phyloP scores from a whole-genome alignment of 164 flowering plant species.

The Euptelea pleiosperma region DNA sequence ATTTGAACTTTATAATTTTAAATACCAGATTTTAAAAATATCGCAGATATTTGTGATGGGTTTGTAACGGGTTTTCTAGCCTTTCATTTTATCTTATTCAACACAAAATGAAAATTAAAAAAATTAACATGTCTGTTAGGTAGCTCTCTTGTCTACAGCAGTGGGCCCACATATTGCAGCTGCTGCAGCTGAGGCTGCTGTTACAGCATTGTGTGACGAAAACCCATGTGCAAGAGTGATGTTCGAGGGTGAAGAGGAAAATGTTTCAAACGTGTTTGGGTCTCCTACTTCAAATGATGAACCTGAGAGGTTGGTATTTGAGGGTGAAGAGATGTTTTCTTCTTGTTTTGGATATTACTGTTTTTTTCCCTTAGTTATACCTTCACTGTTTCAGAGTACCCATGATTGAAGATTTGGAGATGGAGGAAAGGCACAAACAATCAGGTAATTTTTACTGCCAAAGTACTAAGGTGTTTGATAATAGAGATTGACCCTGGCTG shows the following conservation, averaged over 20 bases:
- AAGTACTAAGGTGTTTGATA: too few species aligned
- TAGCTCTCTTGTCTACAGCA: slow-evolving; percentile 53
- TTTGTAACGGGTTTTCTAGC: not conserved
- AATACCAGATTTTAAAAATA: too few species aligned
- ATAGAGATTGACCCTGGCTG: too few species aligned
- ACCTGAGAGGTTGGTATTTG: slow-evolving; percentile 37
- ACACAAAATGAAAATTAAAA: not conserved
- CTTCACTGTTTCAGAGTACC: slow-evolving; percentile 31
- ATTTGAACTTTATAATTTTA: too few species aligned
- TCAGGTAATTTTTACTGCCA: slow-evolving; percentile 34
- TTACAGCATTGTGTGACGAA: slow-evolving; percentile 63
- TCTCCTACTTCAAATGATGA: slow-evolving; percentile 26
- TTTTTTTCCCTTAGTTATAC: not conserved
- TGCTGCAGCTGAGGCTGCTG: slow-evolving; percentile 80
- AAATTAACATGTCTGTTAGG: slow-evolving; percentile 36
- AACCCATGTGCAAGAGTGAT: slow-evolving; percentile 51
- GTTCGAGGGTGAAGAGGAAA: slow-evolving; percentile 40
- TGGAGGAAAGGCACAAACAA: slow-evolving; percentile 21
- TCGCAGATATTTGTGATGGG: too few species aligned
- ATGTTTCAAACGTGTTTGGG: slow-evolving; percentile 15
- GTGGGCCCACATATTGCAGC: slow-evolving; percentile 67
- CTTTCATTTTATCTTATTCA: not conserved
- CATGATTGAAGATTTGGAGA: slow-evolving; percentile 34
- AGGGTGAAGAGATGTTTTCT: not conserved
- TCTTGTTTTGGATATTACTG: slow-evolving; percentile 3